A percentile compares a stretch with the other conserved stretches of the same genome.
Evolutionary conservation across 2,329 filamentous ascomycete genomes (phyloP).

Genomic region (Beauveria scarabaeidicola): DNA sequence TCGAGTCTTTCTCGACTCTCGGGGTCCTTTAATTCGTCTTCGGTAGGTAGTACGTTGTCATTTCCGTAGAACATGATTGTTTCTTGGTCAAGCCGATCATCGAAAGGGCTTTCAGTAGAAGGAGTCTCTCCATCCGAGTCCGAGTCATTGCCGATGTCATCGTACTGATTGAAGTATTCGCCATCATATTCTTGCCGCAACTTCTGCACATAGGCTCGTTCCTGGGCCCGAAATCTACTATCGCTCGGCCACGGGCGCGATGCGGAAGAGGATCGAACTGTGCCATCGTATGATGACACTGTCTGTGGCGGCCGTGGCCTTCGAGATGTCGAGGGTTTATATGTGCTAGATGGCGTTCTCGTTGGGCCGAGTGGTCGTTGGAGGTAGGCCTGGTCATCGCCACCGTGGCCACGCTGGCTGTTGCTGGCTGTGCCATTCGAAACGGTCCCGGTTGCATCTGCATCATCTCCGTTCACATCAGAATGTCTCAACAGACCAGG

Average conservation of each 20-base stretch:
- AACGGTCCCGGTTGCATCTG: constrained; percentile 23
- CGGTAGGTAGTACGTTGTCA: constrained; percentile 77
- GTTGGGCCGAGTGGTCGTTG: constrained; percentile 61
- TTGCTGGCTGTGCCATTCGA: constrained; percentile 32
- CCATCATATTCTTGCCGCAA: constrained; percentile 62
- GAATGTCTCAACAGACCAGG: constrained; percentile 36
- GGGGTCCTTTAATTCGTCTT: constrained; percentile 83
- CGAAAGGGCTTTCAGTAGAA: constrained; percentile 72
- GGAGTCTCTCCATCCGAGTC: constrained; percentile 89
- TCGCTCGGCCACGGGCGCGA: constrained; percentile 40
- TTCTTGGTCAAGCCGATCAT: constrained; percentile 85
- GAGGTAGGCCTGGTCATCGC: constrained; percentile 27
- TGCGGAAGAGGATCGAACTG: constrained; percentile 44
- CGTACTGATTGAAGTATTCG: constrained; percentile 67
- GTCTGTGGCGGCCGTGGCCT: constrained; percentile 34
- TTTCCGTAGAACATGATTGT: constrained; percentile 88
- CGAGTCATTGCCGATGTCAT: constrained; percentile 58
- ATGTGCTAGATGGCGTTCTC: constrained; percentile 71
- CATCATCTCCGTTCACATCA: constrained; percentile 25
- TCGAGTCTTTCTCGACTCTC: constrained; percentile 84
- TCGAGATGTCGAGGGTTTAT: constrained; percentile 59
- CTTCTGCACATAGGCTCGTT: constrained; percentile 90
- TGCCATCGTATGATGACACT: constrained; percentile 34
- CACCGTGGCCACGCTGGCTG: constrained; percentile 30
- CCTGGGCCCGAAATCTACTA: constrained; percentile 50